Evolutionary conservation across 2,329 filamentous ascomycete species (phyloP).

Genomic region (Aureobasidium melanogenum): DNA sequence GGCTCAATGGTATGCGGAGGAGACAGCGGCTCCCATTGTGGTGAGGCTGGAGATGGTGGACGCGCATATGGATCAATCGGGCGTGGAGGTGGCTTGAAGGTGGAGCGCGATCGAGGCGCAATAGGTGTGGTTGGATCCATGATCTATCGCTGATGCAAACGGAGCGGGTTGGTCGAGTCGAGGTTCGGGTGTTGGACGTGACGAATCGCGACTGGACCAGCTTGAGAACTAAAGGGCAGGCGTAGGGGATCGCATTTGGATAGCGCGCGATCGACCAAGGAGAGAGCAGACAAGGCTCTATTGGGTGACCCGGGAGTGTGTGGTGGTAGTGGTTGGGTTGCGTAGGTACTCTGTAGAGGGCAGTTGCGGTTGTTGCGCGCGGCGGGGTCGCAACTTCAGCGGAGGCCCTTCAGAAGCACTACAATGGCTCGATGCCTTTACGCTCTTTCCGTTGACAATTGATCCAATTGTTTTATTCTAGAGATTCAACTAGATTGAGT

Average conservation of each 20-base stretch:
- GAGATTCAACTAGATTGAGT: not conserved
- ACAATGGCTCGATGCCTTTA: not conserved
- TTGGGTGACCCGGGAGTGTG: not conserved
- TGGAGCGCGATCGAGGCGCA: slow-evolving; percentile 19
- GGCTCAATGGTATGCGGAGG: slow-evolving; percentile 24
- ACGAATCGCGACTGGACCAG: not conserved
- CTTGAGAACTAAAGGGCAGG: not conserved
- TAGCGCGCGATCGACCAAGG: not conserved
- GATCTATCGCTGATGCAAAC: not conserved
- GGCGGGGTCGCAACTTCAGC: not conserved
- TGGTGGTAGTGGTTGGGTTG: not conserved
- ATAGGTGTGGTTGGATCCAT: slow-evolving; percentile 19
- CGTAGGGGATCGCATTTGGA: not conserved
- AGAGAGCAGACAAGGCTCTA: not conserved
- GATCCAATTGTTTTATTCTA: not conserved
- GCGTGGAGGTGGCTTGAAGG: slow-evolving; percentile 21
- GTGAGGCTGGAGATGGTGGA: slow-evolving; percentile 25
- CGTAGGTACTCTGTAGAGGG: not conserved
- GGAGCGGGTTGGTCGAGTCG: not conserved
- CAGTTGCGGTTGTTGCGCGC: not conserved
- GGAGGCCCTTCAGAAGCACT: not conserved
- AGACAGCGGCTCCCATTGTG: slow-evolving; percentile 27
- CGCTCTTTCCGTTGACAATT: not conserved
- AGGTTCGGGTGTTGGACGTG: not conserved
- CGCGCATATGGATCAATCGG: slow-evolving; percentile 14